phyloP scores from a whole-genome alignment of 176 grass and related monocot species.

The Zoysia japonica region DNA sequence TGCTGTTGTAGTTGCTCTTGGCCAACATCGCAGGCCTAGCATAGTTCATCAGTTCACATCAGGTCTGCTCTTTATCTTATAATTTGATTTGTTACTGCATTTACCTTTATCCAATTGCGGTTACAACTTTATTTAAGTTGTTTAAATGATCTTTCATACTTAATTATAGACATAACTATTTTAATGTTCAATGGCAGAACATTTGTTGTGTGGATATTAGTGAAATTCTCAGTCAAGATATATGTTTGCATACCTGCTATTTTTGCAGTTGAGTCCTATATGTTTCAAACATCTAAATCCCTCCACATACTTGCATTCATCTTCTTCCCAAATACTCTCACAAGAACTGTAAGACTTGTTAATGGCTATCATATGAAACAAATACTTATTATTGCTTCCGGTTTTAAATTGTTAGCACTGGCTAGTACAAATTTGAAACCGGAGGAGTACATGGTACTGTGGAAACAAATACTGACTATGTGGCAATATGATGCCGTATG shows the following conservation, averaged over 20 bases:
- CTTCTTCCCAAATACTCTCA: conserved; percentile 17
- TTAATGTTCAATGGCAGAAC: conserved; percentile 7
- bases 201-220: not conserved
- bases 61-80: conserved; percentile 54
- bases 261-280: not conserved
- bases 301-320: conserved; percentile 3
- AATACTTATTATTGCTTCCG: not conserved
- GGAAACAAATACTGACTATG: conserved; percentile 3
- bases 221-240: conserved; percentile 1
- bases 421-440: too few species aligned
- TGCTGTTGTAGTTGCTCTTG: conserved; percentile 92
- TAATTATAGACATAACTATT: not conserved
- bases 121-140: not conserved
- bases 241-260: conserved; percentile 16
- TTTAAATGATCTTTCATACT: conserved; percentile 2
- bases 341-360: not conserved
- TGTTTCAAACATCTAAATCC: conserved; percentile 26
- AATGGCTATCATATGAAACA: conserved; percentile 29
- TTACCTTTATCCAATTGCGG: not conserved
- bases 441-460: not conserved
- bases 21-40: conserved; percentile 81
- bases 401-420: too few species aligned
- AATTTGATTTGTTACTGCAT: not conserved
- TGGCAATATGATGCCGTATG: not conserved
- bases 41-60: conserved; percentile 92